Evolutionary conservation across 345 rosid genomes (phyloP), one percentile per base, ranked within the genome.

Genomic region (Adansonia digitata): DNA sequence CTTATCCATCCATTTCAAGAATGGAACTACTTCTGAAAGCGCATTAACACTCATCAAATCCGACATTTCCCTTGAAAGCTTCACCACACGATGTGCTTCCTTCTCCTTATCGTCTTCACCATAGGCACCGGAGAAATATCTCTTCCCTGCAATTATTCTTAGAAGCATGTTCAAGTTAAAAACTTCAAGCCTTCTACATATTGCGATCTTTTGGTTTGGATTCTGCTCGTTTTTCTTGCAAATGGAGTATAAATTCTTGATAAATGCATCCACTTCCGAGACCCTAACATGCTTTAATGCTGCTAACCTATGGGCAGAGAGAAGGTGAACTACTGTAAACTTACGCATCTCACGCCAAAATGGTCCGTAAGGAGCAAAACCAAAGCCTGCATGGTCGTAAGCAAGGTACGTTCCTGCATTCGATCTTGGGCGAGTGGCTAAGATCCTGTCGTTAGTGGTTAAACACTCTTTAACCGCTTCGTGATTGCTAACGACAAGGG

Each of bases 371-470:
- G 72, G 62, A 17, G 77, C 71, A 11, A 64, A 64, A 14, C 77
- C 77, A 2, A 64, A 64, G 4, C 60, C 63, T 0, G 62, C 68
- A 5, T 59, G 20, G 45, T 61, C 4, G 57, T 60, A 60, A 45
- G 20, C 31, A 1, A 73, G 18, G 76, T 43, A 42, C 4, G 0
- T 46, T 5, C 45, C 53, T 2, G 10, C 52, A 15, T 8, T 5
- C 11, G 81, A 43, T 22, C 39, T 73, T 11, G 84, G 84, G 5
- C 83, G 82, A 26, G 52, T 61, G 7, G 74, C 40, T 3, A 84
- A 72, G 35, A 35, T 61, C 20, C 34, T 64, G 11, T 86, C 85
- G 2, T 83, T 59, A n/a, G 42, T 75, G 20, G 89, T 80, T 18
- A 81, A 75, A 24, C 85, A 81, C 42, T 84, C 84, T 74, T 75